A percentile compares a stretch with the other conserved stretches of the same genome.
Evolutionary conservation across 345 rosid genomes (phyloP).

Genomic region (Chamaenerion angustifolium): DNA sequence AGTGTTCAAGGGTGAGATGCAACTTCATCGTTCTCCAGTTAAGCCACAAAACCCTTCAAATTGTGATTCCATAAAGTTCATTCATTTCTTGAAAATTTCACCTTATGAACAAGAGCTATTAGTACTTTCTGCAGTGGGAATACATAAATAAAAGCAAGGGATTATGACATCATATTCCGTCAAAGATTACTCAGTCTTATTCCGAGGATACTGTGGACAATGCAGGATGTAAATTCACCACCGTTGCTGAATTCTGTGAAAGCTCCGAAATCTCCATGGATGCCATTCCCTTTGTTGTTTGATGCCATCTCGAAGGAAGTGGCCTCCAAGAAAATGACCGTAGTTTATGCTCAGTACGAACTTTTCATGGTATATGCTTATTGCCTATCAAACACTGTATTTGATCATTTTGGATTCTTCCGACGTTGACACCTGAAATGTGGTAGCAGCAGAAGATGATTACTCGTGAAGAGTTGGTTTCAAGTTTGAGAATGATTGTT

Average conservation of each 20-base stretch:
- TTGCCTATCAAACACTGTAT: background rate
- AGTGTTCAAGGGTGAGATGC: conserved; percentile 1
- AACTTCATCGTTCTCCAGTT: background rate
- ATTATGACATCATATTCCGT: too few species aligned
- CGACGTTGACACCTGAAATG: background rate
- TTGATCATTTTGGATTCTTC: background rate
- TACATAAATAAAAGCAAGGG: too few species aligned
- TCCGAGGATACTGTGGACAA: background rate
- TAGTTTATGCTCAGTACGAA: conserved; percentile 14
- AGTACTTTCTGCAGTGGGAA: too few species aligned
- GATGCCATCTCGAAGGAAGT: conserved; percentile 27
- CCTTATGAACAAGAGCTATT: too few species aligned
- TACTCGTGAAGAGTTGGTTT: conserved; percentile 57
- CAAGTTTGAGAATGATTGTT: conserved; percentile 44
- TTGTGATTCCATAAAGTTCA: background rate
- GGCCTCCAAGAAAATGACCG: conserved; percentile 19
- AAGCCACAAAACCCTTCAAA: conserved; percentile 3
- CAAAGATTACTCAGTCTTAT: too few species aligned
- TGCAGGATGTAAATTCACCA: background rate
- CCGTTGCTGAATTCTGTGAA: conserved; percentile 13
- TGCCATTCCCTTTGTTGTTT: conserved; percentile 33
- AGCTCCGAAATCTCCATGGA: conserved; percentile 31
- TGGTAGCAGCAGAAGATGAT: conserved; percentile 43
- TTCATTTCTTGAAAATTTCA: too few species aligned
- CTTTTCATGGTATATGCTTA: conserved; percentile 18